Evolutionary conservation across 495 filamentous ascomycete genomes (phyloP).

Genomic region (Penicillium parvum): DNA sequence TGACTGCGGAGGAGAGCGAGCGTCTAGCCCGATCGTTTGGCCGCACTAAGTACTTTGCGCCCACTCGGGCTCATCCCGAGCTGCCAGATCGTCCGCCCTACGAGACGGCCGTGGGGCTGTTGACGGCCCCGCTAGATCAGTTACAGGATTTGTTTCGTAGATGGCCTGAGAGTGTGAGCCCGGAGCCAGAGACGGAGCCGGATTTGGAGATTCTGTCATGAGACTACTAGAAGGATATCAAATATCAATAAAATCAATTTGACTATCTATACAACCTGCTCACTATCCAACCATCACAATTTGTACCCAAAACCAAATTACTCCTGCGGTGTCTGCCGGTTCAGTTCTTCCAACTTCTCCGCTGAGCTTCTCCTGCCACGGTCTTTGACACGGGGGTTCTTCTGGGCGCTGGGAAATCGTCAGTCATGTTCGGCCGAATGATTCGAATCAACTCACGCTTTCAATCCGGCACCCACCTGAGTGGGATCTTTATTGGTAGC

Average conservation of each 20-base stretch:
- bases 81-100: constrained; percentile 26
- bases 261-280: too few relatives aligned
- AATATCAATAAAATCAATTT: too few relatives aligned
- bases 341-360: not conserved
- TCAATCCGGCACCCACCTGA: constrained; percentile 11
- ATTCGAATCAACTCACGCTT: constrained; percentile 20
- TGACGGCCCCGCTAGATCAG: constrained; percentile 33
- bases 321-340: not conserved
- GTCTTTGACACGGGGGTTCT: not conserved
- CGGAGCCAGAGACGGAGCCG: constrained; percentile 2
- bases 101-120: constrained; percentile 23
- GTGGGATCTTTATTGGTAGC: constrained; percentile 8
- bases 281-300: not conserved
- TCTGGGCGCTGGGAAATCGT: not conserved
- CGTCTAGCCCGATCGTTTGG: constrained; percentile 49
- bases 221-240: constrained; percentile 3
- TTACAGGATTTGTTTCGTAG: constrained; percentile 29
- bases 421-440: too few relatives aligned
- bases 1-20: constrained; percentile 38
- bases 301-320: not conserved
- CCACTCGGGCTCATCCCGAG: constrained; percentile 51
- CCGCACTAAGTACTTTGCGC: constrained; percentile 58
- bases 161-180: constrained; percentile 22
- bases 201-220: not conserved
- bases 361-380: not conserved